Conservation (phyloP, 108 stramenopile genomes). For the Tribonema minus region DNA sequence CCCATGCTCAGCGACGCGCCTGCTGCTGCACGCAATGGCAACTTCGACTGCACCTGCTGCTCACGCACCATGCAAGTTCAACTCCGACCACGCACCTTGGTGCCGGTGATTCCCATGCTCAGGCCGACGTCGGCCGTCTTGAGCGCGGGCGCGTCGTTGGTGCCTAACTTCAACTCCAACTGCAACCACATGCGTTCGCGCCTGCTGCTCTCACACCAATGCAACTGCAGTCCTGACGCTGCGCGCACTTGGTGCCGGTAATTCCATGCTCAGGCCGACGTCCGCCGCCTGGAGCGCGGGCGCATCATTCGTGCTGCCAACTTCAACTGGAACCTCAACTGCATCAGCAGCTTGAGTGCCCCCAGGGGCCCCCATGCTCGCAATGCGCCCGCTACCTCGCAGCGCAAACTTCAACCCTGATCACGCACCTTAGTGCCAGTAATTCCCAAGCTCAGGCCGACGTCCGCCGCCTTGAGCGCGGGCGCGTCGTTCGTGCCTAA, state of each 20-base stretch:
- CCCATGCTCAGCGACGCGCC: constrained; percentile 67
- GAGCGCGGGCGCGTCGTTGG: constrained; percentile 96
- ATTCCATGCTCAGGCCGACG: constrained; percentile 64
- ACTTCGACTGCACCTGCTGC: too few relatives aligned
- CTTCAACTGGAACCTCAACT: too few relatives aligned
- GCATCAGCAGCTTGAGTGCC: too few relatives aligned
- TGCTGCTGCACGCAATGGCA: too few relatives aligned
- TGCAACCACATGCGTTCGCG: too few relatives aligned
- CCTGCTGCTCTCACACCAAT: too few relatives aligned
- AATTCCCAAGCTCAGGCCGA: constrained; percentile 95
- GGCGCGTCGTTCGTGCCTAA: constrained; percentile 99
- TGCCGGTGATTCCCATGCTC: constrained; percentile 94
- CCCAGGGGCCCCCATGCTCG: neutral
- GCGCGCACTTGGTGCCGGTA: too few relatives aligned
- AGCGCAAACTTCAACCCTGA: neutral
- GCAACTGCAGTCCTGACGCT: too few relatives aligned
- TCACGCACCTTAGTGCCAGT: constrained; percentile 69
- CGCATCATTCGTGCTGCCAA: too few relatives aligned
- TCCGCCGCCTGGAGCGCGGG: constrained; percentile 63
- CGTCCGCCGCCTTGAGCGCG: constrained; percentile 92
- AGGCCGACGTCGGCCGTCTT: constrained; percentile 95
- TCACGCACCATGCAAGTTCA: neutral
- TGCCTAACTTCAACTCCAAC: too few relatives aligned
- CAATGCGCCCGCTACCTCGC: neutral
- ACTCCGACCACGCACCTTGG: constrained; percentile 33